These are phyloP conservation scores for Phytomonas sp. DNA, from an alignment of 208 protist genomes.

Conservation along the genomic window DNA sequence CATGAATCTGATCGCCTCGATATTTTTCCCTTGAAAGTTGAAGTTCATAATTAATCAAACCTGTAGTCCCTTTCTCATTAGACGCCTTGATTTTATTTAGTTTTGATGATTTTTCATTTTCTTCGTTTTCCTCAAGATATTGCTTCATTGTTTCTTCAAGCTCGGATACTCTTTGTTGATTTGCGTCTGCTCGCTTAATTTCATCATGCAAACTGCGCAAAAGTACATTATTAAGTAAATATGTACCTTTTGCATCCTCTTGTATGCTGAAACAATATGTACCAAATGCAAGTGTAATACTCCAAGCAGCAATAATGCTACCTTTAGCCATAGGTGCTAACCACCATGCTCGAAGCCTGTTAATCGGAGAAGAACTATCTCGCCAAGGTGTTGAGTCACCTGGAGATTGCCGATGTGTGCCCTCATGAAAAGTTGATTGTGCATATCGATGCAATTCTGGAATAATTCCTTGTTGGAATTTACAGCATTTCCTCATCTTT, in stretches of 20 bases:
- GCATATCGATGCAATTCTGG: conserved; percentile 76
- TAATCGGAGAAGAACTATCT: conserved; percentile 71
- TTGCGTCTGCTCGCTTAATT: conserved; percentile 61
- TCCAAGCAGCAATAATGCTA: conserved; percentile 76
- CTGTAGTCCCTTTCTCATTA: conserved; percentile 29
- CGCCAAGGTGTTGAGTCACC: conserved; percentile 84
- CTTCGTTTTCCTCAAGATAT: conserved; percentile 22
- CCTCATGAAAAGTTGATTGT: conserved; percentile 82
- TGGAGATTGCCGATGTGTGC: conserved; percentile 71
- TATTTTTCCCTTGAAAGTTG: conserved; percentile 50
- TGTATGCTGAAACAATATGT: conserved; percentile 81
- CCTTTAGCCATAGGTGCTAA: conserved; percentile 71
- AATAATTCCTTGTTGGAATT: conserved; percentile 31
- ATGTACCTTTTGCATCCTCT: conserved; percentile 79
- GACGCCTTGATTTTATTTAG: conserved; percentile 23
- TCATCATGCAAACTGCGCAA: conserved; percentile 79
- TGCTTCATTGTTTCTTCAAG: conserved; percentile 50
- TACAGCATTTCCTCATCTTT: conserved; percentile 17
- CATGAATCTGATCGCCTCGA: conserved; percentile 47
- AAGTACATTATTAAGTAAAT: conserved; percentile 83
- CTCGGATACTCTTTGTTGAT: conserved; percentile 43
- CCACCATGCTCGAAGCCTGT: conserved; percentile 66
- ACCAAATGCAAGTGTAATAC: conserved; percentile 59
- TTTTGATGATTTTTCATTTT: conserved; percentile 21
- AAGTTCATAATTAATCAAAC: conserved; percentile 73